These are phyloP conservation scores for Phaseolus lunatus DNA, from an alignment of 306 rosid species.

Conservation along the genomic window DNA sequence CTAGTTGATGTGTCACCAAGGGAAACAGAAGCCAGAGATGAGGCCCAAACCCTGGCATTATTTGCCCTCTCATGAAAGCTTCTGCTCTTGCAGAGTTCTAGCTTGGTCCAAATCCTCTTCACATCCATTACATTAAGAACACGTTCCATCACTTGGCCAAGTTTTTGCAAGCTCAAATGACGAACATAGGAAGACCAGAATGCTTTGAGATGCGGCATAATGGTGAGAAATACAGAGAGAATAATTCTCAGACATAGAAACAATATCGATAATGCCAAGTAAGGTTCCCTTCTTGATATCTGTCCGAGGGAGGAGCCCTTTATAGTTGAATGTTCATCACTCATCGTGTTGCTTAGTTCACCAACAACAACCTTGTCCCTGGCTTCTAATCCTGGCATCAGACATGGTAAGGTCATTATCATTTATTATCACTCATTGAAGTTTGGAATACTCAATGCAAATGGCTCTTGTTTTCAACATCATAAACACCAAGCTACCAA, in stretches of 20 bases:
- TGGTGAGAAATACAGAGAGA: conserved; percentile 52
- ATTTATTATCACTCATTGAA: not conserved
- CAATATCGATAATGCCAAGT: conserved; percentile 56
- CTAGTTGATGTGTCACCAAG: conserved; percentile 63
- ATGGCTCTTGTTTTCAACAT: not conserved
- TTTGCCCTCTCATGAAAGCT: conserved; percentile 72
- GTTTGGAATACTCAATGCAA: conserved; percentile 4
- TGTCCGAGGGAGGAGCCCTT: conserved; percentile 51
- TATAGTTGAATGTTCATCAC: conserved; percentile 44
- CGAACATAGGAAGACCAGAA: conserved; percentile 60
- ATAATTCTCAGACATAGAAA: conserved; percentile 67
- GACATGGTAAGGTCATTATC: conserved; percentile 16
- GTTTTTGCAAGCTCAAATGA: conserved; percentile 70
- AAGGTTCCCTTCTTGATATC: conserved; percentile 60
- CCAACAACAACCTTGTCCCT: conserved; percentile 44
- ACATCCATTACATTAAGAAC: conserved; percentile 64
- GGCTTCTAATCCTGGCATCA: conserved; percentile 68
- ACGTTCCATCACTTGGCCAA: conserved; percentile 69
- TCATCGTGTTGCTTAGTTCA: conserved; percentile 35
- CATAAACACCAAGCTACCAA: conserved; percentile 32
- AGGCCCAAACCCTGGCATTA: conserved; percentile 80
- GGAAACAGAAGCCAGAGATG: conserved; percentile 79
- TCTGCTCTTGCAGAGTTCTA: conserved; percentile 67
- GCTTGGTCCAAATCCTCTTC: conserved; percentile 74
- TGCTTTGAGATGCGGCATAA: conserved; percentile 51